Base-by-base conservation (phyloP, 805 yeast species). In the Wickerhamiella azymoides region DNA sequence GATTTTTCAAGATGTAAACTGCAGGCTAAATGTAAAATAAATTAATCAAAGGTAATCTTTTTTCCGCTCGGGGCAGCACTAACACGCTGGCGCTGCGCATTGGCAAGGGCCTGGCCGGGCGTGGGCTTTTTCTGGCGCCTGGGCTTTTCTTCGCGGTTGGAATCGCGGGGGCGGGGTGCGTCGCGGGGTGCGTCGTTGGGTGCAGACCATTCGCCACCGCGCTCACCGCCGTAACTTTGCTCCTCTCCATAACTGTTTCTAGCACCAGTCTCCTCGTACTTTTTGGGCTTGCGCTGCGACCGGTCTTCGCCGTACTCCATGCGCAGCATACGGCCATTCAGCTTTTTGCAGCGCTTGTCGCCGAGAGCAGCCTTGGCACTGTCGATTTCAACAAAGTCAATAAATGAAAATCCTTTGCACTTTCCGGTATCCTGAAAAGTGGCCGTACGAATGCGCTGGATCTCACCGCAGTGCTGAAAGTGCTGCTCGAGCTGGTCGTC, bases 391-490 rank as follows among this genome's bases (percentile, higher is more conserved):
- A 69, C 74, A 65, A 88, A 89, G 62, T 89, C 97, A 30, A 89
- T 67, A 58, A 92, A 89, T 1, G 95, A 86, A 67, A 89, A 89
- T 1, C 97, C 97, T 63, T 92, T 92, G 69, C 97, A 89, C 60
- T 88, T 89, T 1, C 96, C 97, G 43, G 82, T 68, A 60, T 89
- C 98, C 64, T 92, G 86, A 64, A 89, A 89, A n/a, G 98, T 88
- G 3, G 97, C 97, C 93, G 88, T 89, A 62, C 98, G 75, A 45
- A 89, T 76, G 53, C 76, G 76, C 25, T 70, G 65, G 49, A 93
- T 89, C 51, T 82, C 86, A 35, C 97, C 96, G 65, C 94, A 86
- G 57, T 81, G 89, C 62, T 81, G 80, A 69, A 89, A 89, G 51
- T 84, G 94, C 54, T 77, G 80, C 52, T 76, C 78, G 38, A 89